Conservation (phyloP, 1,284 basidiomycete genomes). For the Melampsora larici-populina region DNA sequence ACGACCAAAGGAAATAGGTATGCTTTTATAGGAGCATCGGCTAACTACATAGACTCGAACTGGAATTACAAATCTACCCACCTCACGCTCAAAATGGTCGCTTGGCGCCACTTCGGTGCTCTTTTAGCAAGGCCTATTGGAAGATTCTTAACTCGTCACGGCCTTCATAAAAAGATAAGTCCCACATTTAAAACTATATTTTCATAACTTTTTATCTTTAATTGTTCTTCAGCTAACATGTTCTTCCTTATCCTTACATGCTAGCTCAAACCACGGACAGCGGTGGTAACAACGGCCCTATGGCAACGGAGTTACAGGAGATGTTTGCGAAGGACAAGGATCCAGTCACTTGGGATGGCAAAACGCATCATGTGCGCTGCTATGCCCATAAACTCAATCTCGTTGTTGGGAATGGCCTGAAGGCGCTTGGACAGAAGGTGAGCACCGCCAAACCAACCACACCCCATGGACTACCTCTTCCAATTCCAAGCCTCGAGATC, state of each 20-base stretch:
- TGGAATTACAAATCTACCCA: slow-evolving; percentile 3
- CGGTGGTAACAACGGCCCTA: neutral
- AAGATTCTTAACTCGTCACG: neutral
- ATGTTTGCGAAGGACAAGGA: neutral
- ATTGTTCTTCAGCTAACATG: too few species aligned
- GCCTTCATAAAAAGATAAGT: neutral
- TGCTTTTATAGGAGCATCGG: slow-evolving; percentile 11
- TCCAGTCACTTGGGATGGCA: neutral
- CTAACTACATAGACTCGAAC: neutral
- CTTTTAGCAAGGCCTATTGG: slow-evolving; percentile 1
- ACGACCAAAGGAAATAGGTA: slow-evolving; percentile 1
- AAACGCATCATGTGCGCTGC: too few species aligned
- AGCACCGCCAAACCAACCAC: too few species aligned
- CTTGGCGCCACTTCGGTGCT: neutral
- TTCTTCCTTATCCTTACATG: too few species aligned
- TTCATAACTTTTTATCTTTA: neutral
- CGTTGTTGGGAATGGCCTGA: too few species aligned
- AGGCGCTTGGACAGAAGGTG: too few species aligned
- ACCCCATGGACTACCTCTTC: too few species aligned
- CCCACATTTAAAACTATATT: too few species aligned
- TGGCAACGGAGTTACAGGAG: neutral
- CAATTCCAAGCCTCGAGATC: too few species aligned
- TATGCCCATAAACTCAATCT: neutral
- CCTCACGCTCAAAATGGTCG: slow-evolving; percentile 3
- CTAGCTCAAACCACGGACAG: too few species aligned